Evolutionary conservation across 495 filamentous ascomycete genomes (phyloP).

Genomic region (Penicillium argentinense): DNA sequence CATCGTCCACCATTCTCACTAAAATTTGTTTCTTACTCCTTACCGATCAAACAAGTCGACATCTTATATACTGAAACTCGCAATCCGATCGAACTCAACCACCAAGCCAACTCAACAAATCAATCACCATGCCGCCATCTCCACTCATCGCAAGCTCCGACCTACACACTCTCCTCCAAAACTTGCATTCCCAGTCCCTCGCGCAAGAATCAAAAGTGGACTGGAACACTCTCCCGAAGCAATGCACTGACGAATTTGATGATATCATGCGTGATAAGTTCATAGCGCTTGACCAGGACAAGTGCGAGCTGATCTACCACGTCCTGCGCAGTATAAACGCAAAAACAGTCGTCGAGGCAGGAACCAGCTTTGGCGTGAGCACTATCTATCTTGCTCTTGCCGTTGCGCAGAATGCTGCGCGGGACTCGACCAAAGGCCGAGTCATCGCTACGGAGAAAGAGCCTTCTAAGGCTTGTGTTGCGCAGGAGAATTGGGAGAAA

Average conservation of each 20-base stretch:
- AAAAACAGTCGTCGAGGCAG: slow-evolving; percentile 53
- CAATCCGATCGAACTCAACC: too few relatives aligned
- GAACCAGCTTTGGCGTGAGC: slow-evolving; percentile 59
- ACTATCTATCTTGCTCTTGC: slow-evolving; percentile 61
- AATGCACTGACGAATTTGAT: slow-evolving; percentile 26
- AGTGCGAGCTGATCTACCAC: slow-evolving; percentile 55
- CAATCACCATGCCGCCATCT: slow-evolving; percentile 13
- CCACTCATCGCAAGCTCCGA: slow-evolving; percentile 16
- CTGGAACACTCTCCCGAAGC: slow-evolving; percentile 10
- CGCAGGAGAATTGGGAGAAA: slow-evolving; percentile 48
- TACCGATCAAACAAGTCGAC: too few relatives aligned
- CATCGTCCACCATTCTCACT: too few relatives aligned
- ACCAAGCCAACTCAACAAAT: neutral
- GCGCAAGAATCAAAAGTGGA: slow-evolving; percentile 30
- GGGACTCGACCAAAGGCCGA: slow-evolving; percentile 22
- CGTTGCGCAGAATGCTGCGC: slow-evolving; percentile 34
- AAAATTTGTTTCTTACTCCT: too few relatives aligned
- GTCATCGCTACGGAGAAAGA: slow-evolving; percentile 62
- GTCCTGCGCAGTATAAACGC: slow-evolving; percentile 43
- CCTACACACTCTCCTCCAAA: slow-evolving; percentile 20
- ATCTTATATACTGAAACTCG: too few relatives aligned
- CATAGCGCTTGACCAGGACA: slow-evolving; percentile 56
- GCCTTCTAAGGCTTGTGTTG: slow-evolving; percentile 42
- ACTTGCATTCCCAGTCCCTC: slow-evolving; percentile 30
- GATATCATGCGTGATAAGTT: slow-evolving; percentile 50